Conservation (phyloP, 164 flowering plant species). For the Dillenia suffruticosa region DNA sequence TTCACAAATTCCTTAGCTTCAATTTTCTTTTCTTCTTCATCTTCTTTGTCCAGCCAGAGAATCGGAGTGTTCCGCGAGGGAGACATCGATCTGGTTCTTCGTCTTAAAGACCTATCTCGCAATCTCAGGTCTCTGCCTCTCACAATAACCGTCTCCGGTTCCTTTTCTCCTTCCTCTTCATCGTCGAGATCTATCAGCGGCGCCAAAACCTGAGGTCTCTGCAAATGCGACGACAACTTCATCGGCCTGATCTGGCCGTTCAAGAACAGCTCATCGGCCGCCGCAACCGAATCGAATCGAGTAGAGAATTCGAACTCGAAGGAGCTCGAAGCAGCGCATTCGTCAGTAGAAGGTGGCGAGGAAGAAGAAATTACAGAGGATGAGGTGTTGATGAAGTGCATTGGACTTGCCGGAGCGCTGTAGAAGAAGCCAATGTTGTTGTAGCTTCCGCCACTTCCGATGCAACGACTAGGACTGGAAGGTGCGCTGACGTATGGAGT, state of each 20-base stretch:
- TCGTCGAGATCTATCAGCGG: conserved; percentile 41
- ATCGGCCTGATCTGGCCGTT: conserved; percentile 73
- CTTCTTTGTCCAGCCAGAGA: conserved; percentile 16
- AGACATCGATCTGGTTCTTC: conserved; percentile 65
- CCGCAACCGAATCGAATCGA: conserved; percentile 37
- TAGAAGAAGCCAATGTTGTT: conserved; percentile 32
- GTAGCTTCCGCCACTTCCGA: background rate
- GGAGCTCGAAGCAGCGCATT: background rate
- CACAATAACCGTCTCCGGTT: background rate
- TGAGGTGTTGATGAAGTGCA: conserved; percentile 19
- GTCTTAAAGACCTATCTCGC: conserved; percentile 35
- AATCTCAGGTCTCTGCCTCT: conserved; percentile 51
- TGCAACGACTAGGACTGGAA: conserved; percentile 47
- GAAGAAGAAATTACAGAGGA: background rate
- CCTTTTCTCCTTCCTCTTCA: conserved; percentile 20
- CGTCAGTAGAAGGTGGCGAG: background rate
- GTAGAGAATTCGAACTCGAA: conserved; percentile 54
- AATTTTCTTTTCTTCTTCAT: background rate
- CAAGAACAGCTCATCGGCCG: conserved; percentile 67
- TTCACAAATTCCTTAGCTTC: background rate
- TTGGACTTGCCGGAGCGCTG: conserved; percentile 59
- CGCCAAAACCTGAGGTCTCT: conserved; percentile 43
- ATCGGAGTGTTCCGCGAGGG: conserved; percentile 30
- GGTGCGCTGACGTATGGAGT: conserved; percentile 66
- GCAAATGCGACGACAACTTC: conserved; percentile 57